These are phyloP conservation scores for Corynespora cassiicola DNA, from an alignment of 2,329 filamentous ascomycete species.

Conservation along the genomic window DNA sequence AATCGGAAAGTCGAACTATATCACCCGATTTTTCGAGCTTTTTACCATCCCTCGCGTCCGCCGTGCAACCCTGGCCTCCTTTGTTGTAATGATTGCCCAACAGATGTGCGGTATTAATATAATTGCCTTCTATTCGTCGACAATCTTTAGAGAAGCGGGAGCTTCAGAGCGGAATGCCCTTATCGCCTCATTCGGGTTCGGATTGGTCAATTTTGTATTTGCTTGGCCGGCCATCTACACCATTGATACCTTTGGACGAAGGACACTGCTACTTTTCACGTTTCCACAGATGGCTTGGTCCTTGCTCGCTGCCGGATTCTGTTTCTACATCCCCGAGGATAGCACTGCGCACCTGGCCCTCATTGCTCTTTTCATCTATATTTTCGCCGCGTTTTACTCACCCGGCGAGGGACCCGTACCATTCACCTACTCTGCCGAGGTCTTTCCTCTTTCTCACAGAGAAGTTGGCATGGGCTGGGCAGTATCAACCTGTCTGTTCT, in stretches of 20 bases:
- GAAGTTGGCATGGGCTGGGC: conserved; percentile 48
- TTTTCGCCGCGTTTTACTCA: conserved; percentile 55
- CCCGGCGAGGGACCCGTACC: conserved; percentile 44
- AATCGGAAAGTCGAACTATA: conserved; percentile 33
- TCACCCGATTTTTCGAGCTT: conserved; percentile 55
- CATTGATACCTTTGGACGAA: conserved; percentile 80
- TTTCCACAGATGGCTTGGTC: conserved; percentile 70
- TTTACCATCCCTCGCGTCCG: conserved; percentile 73
- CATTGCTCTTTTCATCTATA: conserved; percentile 61
- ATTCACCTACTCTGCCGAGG: conserved; percentile 30
- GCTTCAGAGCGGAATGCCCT: conserved; percentile 22
- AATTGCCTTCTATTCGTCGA: conserved; percentile 77
- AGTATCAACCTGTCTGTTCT: conserved; percentile 44
- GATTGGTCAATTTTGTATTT: conserved; percentile 19
- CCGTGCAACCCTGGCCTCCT: conserved; percentile 75
- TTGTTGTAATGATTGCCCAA: conserved; percentile 64
- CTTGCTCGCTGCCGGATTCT: conserved; percentile 65
- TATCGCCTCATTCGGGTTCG: conserved; percentile 23
- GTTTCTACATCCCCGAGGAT: conserved; percentile 24
- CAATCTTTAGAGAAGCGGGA: conserved; percentile 67
- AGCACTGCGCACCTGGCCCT: conserved; percentile 50
- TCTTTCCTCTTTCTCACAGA: conserved; percentile 71
- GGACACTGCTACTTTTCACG: conserved; percentile 65
- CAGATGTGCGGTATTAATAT: conserved; percentile 39
- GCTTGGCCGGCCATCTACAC: conserved; percentile 70